Conservation (phyloP, 768 basidiomycete genomes). For the Wakefieldia striispora region DNA sequence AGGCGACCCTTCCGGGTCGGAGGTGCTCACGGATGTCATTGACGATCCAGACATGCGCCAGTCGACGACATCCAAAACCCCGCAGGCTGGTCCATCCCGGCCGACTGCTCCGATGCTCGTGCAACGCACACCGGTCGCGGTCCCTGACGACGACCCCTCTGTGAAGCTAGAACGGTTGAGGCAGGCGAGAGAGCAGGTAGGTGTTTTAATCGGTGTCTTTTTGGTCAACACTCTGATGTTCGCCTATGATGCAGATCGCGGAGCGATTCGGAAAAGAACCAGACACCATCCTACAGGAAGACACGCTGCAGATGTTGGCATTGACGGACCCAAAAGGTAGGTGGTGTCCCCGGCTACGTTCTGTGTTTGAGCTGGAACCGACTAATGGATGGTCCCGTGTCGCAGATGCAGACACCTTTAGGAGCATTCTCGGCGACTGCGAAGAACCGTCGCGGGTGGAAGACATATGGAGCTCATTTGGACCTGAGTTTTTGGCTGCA, state of each 20-base stretch:
- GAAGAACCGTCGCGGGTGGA: conserved; percentile 13
- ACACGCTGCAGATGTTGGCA: conserved; percentile 25
- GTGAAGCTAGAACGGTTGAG: conserved; percentile 15
- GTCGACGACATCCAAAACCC: conserved; percentile 6
- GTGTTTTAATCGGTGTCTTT: not conserved
- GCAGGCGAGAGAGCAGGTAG: conserved; percentile 19
- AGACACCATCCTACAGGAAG: conserved; percentile 20
- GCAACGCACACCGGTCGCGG: not conserved
- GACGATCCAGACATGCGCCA: conserved; percentile 1
- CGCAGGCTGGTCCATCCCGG: conserved; percentile 13
- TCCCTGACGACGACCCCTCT: conserved; percentile 11
- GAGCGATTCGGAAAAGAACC: not conserved
- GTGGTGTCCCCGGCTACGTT: not conserved
- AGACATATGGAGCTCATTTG: conserved; percentile 21
- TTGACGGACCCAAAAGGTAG: conserved; percentile 19
- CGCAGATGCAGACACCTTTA: conserved; percentile 16
- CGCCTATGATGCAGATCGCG: conserved; percentile 16
- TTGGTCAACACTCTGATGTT: not conserved
- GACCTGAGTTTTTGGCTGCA: conserved; percentile 17
- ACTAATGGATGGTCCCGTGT: not conserved
- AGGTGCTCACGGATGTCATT: conserved; percentile 10
- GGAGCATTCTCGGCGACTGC: conserved; percentile 13
- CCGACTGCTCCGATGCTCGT: not conserved
- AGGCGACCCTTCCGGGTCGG: conserved; percentile 20
- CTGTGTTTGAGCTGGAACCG: too few relatives aligned